Percentiles rank a stretch among this genome's conserved stretches.
Conservation (phyloP, 148 eudicot genomes). For the Mesembryanthemum crystallinum region DNA sequence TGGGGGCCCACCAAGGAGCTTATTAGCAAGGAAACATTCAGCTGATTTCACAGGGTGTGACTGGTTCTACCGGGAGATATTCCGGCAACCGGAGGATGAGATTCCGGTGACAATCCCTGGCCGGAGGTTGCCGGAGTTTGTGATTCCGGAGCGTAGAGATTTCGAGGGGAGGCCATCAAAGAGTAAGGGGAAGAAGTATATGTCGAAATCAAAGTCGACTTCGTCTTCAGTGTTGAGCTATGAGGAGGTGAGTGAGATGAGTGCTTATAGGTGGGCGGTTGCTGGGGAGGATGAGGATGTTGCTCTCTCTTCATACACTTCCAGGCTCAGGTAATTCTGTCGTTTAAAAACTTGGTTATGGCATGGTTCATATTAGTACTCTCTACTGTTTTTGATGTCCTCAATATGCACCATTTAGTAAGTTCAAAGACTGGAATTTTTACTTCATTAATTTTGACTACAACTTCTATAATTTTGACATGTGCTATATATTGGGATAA, state of each 20-base stretch:
- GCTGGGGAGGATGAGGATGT: slow-evolving; percentile 30
- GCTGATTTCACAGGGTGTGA: slow-evolving; percentile 27
- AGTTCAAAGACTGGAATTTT: no score
- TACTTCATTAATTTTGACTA: no score
- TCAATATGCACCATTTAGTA: no score
- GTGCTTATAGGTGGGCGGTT: slow-evolving; percentile 33
- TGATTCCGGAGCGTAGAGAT: slow-evolving; percentile 38
- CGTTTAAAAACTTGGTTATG: no score
- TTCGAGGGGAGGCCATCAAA: neutral
- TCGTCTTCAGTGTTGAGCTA: slow-evolving; percentile 62
- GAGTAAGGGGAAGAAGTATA: slow-evolving; percentile 10
- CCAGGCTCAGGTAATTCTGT: slow-evolving; percentile 55
- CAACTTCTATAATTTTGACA: no score
- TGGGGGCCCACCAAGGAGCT: slow-evolving; percentile 67
- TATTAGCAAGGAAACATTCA: slow-evolving; percentile 44
- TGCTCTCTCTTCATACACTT: slow-evolving; percentile 38
- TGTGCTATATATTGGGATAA: no score
- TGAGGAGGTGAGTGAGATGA: slow-evolving; percentile 47
- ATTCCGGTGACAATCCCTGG: slow-evolving; percentile 21
- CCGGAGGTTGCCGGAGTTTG: slow-evolving; percentile 54
- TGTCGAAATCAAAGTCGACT: slow-evolving; percentile 49
- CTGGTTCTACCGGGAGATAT: slow-evolving; percentile 51
- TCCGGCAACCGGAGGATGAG: slow-evolving; percentile 30
- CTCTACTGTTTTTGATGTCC: no score
- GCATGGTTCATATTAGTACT: no score